Base-by-base conservation (phyloP, 140 eudicot species). In the Bidens hawaiensis region DNA sequence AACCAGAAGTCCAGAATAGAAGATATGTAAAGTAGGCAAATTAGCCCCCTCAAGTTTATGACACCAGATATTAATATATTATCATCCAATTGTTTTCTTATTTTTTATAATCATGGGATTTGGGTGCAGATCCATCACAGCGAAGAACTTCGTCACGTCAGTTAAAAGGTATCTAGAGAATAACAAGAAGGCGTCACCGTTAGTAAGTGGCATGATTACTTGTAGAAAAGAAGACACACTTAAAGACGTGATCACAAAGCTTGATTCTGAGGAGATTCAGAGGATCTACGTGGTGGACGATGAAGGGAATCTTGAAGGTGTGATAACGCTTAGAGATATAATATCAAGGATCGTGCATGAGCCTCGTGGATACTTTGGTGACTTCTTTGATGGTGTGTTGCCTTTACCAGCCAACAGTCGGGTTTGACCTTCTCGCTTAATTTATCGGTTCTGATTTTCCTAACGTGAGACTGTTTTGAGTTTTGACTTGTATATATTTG, bases 341-440 rank as follows among this genome's bases (percentile, higher is more conserved):
- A 90, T 90, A 69, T 84, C 97, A 0, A 84, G 78, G 82, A 85
- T 90, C 7, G 97, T 87, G 10, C 94, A 87, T 12, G 97, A 90
- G 72, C 97, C 97, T 50, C 90, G 78, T 33, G 94, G 94, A 12
- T 90, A 90, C 72, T 87, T 90, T 72, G 97, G 97, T 2, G 97
- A 90, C 65, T 87, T 90, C 82, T 90, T 90, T 34, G 96, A 90
- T 67, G 96, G 97, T 2, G 83, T 83, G 48, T 41, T 85, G 72
- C 97, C 97, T 0, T 68, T 78, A 61, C 97, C 97, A 27, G 80
- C 87, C 7, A 82, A 73, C 69, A 86, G 90, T 75, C 86, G 97
- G 69, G 97, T 85, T 53, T 89, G 51, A 89, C 48, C 28, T 2
- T 21, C 7, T 10, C 3, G 16, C 56, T 49, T 49, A 49, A 49